Base-by-base conservation (phyloP, 2,329 filamentous ascomycete species). In the Aspergillus tamarii region DNA sequence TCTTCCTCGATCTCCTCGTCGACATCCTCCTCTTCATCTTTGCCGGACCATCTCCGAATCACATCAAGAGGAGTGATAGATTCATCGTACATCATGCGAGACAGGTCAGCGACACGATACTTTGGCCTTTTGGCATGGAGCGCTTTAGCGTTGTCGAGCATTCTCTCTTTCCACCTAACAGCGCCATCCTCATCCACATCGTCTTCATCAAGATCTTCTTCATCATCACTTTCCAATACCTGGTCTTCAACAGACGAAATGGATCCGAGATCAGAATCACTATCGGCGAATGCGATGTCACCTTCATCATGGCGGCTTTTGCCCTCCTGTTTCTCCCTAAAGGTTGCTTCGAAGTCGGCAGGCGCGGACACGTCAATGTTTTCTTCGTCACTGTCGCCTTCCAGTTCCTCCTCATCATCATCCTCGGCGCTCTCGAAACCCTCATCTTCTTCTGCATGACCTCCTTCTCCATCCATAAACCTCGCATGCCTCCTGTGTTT, bases 181-280 rank as follows among this genome's bases (percentile, higher is more conserved):
- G 85, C 89, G 3, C 89, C 90, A 45, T 91, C 89, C 55, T 94
- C 92, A 59, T 92, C 91, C 21, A 87, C 84, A 0, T 82, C 79
- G 19, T 82, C 81, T 0, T 83, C 79, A 11, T 82, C 81, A 0
- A 52, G 28, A 34, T 83, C 82, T 0, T 78, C 78, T 6, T 81
- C 80, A 0, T 82, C 78, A 23, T 82, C 82, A 61, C 83, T 83
- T 54, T 85, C 84, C 3, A 84, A 68, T 34, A 85, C 83, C 63
- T 84, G 83, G 23, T 87, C 85, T 9, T 87, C 85, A 10, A 81
- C 84, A 1, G 83, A 84, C 10, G 92, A 96, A 67, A 97, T 79
- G 4, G 94, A 97, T 8, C 95, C 95, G 5, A 99, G 84, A 75
- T 99, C 96, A 0, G 95, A 99, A 77, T 99, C 96, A 73, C 93